A percentile compares a stretch with the other conserved stretches of the same genome.
Conservation (phyloP, 2,329 filamentous ascomycete genomes). For the Phialocephala sp. region DNA sequence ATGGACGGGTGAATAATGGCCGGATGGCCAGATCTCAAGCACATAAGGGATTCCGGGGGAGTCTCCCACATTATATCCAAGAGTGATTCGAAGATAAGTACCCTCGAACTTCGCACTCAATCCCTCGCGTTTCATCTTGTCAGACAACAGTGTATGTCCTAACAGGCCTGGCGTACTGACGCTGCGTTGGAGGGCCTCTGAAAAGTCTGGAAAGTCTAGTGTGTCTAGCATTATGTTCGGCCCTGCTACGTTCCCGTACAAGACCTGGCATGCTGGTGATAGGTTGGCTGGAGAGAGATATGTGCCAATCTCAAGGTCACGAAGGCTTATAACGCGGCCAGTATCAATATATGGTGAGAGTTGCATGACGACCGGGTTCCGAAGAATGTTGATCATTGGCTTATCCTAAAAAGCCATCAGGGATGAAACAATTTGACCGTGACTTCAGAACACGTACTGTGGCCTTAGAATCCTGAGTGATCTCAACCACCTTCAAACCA, state of each 20-base stretch:
- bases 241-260: background rate
- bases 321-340: no score
- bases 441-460: no score
- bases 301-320: no score
- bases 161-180: background rate
- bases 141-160: background rate
- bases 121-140: background rate
- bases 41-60: background rate
- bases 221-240: background rate
- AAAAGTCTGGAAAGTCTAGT: background rate
- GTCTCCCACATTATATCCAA: background rate
- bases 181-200: background rate
- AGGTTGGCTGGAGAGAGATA: background rate
- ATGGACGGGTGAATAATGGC: no score
- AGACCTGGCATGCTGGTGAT: conserved; percentile 1
- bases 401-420: no score
- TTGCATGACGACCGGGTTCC: no score
- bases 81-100: background rate
- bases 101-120: background rate
- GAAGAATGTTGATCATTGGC: no score
- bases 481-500: no score
- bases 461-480: no score
- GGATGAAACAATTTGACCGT: no score
- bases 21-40: background rate
- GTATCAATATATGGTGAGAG: no score